Base-by-base conservation (phyloP, 192 early-diverging fungal species). In the Radiomyces spectabilis region DNA sequence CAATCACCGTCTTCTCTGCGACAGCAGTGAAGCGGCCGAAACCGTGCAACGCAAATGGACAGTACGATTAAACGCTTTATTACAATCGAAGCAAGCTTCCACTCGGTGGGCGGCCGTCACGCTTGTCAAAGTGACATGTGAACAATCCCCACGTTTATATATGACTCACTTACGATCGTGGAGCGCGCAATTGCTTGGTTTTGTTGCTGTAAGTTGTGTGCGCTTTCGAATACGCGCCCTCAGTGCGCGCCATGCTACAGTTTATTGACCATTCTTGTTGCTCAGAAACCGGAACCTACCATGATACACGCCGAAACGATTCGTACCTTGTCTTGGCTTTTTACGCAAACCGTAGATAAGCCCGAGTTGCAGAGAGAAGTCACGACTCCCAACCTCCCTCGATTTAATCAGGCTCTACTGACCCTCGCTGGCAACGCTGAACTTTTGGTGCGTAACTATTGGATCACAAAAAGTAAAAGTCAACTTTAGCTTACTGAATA, bases 361-460 rank as follows among this genome's bases (percentile, higher is more conserved):
- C 74, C 72, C 16, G 76, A 81, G 26, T 34, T 81, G 49, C 77
- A 81, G 46, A 63, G 76, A 52, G 79, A 81, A 56, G 55, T 81
- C 33, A 68, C 74, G 10, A 57, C 65, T 15, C 72, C 69, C n/a
- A 68, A 70, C 33, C 48, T 81, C 4, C 76, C 72, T n/a, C 63
- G 68, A 42, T 78, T 77, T 41, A 67, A 78, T 53, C 59, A 69
- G 19, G 40, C 56, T 33, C 18, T 81, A n/a, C 39, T 81, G 25
- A 53, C 46, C 7, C 54, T 74, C 29, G 65, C 66, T 37, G 61
- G 54, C 25, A 74, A 72, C 37, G 61, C 62, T 47, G 65, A 68
- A 29, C 52, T 81, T 26, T 46, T 78, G 57, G 75, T 77, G 61
- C 61, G 59, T 58, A 5, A 8, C 6, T n/a, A 10, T 0, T 8